Base-by-base conservation (phyloP, 495 filamentous ascomycete species). In the Daldinia caldariorum region DNA sequence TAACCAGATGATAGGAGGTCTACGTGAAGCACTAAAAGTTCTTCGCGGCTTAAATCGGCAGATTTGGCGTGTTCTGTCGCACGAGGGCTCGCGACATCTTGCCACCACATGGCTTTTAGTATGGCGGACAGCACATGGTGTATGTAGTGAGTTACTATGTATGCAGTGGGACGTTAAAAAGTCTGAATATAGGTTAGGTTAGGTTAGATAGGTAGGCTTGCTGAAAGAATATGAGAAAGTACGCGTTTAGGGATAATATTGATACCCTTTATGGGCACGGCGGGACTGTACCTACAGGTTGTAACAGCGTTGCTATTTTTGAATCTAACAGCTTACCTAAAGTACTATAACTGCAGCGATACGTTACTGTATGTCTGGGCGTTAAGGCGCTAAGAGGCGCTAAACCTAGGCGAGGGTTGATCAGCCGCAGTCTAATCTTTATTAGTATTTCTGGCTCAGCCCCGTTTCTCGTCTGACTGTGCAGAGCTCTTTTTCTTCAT, bases 381-480 rank as follows among this genome's bases (percentile, higher is more conserved):
- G 22, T 16, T n/a, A 8, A 45, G 34, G 45, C 32, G 57, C 56
- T 54, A 20, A 32, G 60, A 58, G 37, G 29, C 66, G 45, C 67
- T 61, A 70, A 61, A 43, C 54, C 55, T 53, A 53, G 47, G 10
- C 54, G 18, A 37, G 55, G 58, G 62, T 66, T 59, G 63, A 66
- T 71, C 69, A 71, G 69, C 69, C 69, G 63, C 69, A 71, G 63
- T 51, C 43, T 39, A 58, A 53, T 53, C 49, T 53, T 53, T 64
- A 43, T 57, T 70, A 61, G 35, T 70, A 65, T 43, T 61, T 61
- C 53, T 66, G 67, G 67, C 51, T 61, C 61, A 61, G 62, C 47
- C 63, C 63, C 68, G n/a, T 31, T 58, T 63, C 63, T 66, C 63
- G 49, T 66, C 68, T 71, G 58, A 66, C 67, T 57, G 57, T 70